Evolutionary conservation across 2,329 filamentous ascomycete genomes (phyloP).

Genomic region (Blastomyces parvus): DNA sequence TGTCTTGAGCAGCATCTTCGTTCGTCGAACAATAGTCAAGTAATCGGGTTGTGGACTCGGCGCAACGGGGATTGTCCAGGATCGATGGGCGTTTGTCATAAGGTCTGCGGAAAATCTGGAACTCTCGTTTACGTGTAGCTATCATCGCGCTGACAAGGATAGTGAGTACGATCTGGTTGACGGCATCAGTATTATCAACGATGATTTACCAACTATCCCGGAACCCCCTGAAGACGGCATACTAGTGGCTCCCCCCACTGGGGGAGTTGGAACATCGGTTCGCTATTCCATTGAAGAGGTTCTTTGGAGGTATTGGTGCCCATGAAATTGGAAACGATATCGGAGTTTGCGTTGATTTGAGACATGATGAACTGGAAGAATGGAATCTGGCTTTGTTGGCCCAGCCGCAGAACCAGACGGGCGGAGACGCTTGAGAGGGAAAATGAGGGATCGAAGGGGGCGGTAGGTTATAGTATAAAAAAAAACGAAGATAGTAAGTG

Average conservation of each 20-base stretch:
- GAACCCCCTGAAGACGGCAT: neutral
- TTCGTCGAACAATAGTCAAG: constrained; percentile 31
- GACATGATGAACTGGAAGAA: neutral
- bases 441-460: neutral
- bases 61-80: constrained; percentile 28
- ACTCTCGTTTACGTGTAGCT: constrained; percentile 40
- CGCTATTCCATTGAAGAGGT: constrained; percentile 10
- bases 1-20: constrained; percentile 18
- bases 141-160: constrained; percentile 43
- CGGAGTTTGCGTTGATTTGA: neutral
- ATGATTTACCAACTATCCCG: neutral
- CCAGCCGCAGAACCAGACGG: neutral
- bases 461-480: neutral
- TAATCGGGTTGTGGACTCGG: constrained; percentile 33
- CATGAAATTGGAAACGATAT: neutral
- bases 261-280: constrained; percentile 11
- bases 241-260: constrained; percentile 12
- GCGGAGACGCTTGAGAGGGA: neutral
- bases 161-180: constrained; percentile 39
- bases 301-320: neutral
- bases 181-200: neutral
- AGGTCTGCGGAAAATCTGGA: constrained; percentile 31
- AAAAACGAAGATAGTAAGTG: neutral
- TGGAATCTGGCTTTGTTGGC: neutral
- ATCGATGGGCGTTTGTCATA: constrained; percentile 18